These are phyloP conservation scores for Rhizophagus clarus DNA, from an alignment of 192 early-diverging fungal species.

Conservation along the genomic window DNA sequence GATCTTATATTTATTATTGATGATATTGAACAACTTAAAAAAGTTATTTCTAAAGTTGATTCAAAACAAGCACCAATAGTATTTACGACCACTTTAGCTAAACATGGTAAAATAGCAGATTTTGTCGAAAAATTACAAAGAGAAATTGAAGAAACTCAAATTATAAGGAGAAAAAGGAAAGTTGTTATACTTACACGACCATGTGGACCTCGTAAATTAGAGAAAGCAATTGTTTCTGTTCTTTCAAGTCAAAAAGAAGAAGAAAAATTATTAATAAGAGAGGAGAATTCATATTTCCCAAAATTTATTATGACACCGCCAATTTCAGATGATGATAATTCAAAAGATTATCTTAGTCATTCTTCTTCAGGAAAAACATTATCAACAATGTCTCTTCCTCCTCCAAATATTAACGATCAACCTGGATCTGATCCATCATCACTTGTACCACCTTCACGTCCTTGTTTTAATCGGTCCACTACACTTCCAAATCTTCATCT, in stretches of 20 bases:
- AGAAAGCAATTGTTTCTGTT: slow-evolving; percentile 6
- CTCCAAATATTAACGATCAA: no score
- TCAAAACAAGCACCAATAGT: slow-evolving; percentile 20
- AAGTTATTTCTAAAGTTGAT: background rate
- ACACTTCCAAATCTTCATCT: background rate
- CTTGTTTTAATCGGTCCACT: background rate
- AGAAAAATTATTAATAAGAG: background rate
- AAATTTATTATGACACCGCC: slow-evolving; percentile 21
- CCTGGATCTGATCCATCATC: no score
- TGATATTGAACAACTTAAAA: slow-evolving; percentile 8
- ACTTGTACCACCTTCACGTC: background rate
- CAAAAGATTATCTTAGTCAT: background rate
- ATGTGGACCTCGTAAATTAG: slow-evolving; percentile 37
- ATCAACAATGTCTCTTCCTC: no score
- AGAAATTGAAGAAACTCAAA: background rate
- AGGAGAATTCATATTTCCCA: background rate
- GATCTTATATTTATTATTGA: slow-evolving; percentile 16
- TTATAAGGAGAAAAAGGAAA: background rate
- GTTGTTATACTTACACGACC: slow-evolving; percentile 39
- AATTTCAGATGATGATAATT: background rate
- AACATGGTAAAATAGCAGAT: slow-evolving; percentile 28
- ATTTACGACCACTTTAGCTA: slow-evolving; percentile 34
- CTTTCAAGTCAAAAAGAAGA: background rate
- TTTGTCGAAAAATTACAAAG: slow-evolving; percentile 30
- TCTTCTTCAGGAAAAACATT: background rate